These are phyloP conservation scores for Magnaporthiopsis rhizophila DNA, from an alignment of 2,329 filamentous ascomycete genomes.

Conservation along the genomic window DNA sequence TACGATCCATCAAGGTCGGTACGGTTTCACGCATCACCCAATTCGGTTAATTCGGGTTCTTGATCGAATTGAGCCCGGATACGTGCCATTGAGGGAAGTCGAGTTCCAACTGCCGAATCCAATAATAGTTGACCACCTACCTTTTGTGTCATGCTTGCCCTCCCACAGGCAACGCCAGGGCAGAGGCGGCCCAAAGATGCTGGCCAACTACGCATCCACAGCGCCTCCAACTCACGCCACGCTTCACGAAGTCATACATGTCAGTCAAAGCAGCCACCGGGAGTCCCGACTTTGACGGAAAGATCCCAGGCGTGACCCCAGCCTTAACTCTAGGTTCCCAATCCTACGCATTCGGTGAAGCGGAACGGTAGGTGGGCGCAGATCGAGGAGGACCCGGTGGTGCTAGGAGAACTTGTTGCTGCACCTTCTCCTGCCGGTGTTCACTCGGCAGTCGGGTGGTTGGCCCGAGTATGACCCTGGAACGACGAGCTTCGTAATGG, in stretches of 20 bases:
- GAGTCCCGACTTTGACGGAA: not conserved
- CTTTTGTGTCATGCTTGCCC: not conserved
- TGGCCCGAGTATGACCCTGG: not conserved
- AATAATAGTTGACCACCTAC: not conserved
- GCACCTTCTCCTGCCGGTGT: not conserved
- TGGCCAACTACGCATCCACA: not conserved
- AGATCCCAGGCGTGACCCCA: not conserved
- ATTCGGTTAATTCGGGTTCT: no score
- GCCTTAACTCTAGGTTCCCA: not conserved
- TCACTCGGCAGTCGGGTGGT: not conserved
- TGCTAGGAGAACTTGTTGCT: not conserved
- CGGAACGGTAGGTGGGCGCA: not conserved
- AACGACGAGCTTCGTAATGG: not conserved
- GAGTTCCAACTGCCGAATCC: not conserved
- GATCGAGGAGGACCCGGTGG: not conserved
- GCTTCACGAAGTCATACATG: not conserved
- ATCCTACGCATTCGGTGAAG: not conserved
- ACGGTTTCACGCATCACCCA: no score
- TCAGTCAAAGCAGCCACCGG: no score
- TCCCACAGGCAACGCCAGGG: no score
- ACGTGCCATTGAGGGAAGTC: not conserved
- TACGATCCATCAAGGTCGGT: not conserved
- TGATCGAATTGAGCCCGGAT: no score
- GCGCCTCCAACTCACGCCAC: not conserved
- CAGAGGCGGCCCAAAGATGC: not conserved